Evolutionary conservation across 2,329 filamentous ascomycete genomes (phyloP).

Genomic region (Fusarium neocosmosporiellum): DNA sequence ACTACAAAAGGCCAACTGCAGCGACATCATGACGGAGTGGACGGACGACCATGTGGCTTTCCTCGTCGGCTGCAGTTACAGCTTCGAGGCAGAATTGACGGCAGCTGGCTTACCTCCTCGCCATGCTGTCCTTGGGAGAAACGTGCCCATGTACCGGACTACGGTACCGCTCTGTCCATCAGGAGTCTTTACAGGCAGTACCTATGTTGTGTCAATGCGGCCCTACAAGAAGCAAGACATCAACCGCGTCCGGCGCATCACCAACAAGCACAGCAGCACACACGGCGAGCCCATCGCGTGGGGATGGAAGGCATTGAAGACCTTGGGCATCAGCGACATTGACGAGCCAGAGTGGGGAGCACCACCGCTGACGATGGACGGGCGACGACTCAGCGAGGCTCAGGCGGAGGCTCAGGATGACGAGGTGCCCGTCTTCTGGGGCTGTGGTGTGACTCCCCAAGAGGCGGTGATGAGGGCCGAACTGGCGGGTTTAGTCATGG

Average conservation of each 20-base stretch:
- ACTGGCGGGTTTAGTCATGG: slow-evolving; percentile 67
- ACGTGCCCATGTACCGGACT: slow-evolving; percentile 72
- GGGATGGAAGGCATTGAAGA: slow-evolving; percentile 67
- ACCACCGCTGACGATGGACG: slow-evolving; percentile 53
- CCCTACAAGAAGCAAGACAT: slow-evolving; percentile 64
- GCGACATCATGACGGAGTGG: slow-evolving; percentile 64
- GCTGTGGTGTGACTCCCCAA: slow-evolving; percentile 74
- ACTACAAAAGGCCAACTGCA: slow-evolving; percentile 50
- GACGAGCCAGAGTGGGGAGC: slow-evolving; percentile 68
- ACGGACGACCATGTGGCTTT: slow-evolving; percentile 69
- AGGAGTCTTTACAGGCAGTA: slow-evolving; percentile 65
- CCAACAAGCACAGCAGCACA: slow-evolving; percentile 63
- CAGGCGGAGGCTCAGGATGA: slow-evolving; percentile 46
- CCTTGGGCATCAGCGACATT: slow-evolving; percentile 66
- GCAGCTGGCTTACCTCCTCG: slow-evolving; percentile 62
- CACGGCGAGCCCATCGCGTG: slow-evolving; percentile 74
- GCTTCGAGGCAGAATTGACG: slow-evolving; percentile 68
- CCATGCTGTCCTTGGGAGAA: slow-evolving; percentile 60
- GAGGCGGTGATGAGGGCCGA: slow-evolving; percentile 69
- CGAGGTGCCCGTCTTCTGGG: slow-evolving; percentile 69
- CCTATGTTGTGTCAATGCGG: slow-evolving; percentile 73
- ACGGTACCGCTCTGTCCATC: slow-evolving; percentile 65
- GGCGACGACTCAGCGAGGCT: slow-evolving; percentile 47
- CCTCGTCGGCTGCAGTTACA: slow-evolving; percentile 72
- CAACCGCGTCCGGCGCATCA: slow-evolving; percentile 64